phyloP scores from a whole-genome alignment of 805 yeast genomes.

The Wickerhamiella vanderwaltii region DNA sequence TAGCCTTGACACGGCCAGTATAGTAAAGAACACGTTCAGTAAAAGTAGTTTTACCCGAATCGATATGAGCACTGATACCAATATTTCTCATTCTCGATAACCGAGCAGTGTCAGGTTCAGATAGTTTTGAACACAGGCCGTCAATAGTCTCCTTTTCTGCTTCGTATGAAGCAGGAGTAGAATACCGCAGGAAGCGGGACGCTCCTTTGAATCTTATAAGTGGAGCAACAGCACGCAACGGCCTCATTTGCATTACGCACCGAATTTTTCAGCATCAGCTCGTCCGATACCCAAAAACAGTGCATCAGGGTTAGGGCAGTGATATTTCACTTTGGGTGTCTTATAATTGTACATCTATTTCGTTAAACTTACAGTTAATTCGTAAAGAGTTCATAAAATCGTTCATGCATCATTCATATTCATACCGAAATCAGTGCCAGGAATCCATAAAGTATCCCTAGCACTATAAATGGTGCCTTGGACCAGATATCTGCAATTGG shows the following conservation, averaged over 20 bases:
- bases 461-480: constrained; percentile 46
- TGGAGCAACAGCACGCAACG: constrained; percentile 8
- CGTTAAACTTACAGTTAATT: too few species aligned
- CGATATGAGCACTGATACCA: constrained; percentile 97
- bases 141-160: constrained; percentile 24
- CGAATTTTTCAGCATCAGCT: constrained; percentile 5
- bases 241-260: constrained; percentile 7
- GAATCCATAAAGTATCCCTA: constrained; percentile 33
- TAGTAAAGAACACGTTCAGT: constrained; percentile 93
- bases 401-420: too few species aligned
- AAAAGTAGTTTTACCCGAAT: constrained; percentile 95
- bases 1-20: constrained; percentile 93
- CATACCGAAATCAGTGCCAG: constrained; percentile 12
- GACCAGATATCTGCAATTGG: constrained; percentile 43
- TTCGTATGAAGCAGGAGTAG: constrained; percentile 19
- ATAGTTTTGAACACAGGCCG: constrained; percentile 23
- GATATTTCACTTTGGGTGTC: too few species aligned
- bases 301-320: neutral
- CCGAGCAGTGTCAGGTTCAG: constrained; percentile 30
- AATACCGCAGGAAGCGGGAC: neutral
- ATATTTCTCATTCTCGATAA: constrained; percentile 69
- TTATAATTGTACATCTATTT: too few species aligned
- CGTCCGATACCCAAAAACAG: neutral
- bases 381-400: too few species aligned
- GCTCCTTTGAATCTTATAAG: constrained; percentile 1